Base-by-base conservation (phyloP, 805 yeast species). In the Yueomyces sinensis region DNA sequence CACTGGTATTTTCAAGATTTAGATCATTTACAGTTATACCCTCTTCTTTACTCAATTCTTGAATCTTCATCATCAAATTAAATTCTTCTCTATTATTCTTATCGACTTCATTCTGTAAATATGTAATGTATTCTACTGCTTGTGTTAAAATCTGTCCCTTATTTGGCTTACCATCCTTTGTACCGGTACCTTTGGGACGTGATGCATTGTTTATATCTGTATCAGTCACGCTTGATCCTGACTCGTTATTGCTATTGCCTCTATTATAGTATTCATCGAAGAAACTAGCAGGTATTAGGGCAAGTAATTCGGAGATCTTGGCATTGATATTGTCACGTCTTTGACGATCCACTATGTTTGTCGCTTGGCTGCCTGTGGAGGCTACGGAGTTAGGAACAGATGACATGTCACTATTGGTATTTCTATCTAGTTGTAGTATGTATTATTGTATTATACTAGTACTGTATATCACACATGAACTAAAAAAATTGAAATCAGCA, bases 141-240 rank as follows among this genome's bases (percentile, higher is more conserved):
- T 77, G 80, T 7, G 82, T 70, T 38, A 82, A 59, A 2, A 82
- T 79, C 50, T 80, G 89, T 2, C 93, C 93, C 56, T 82, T 82
- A 49, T 80, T 81, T 0, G 93, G 93, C 44, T 78, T 80, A 2
- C 89, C 91, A 46, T 80, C 89, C 42, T 76, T 79, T 1, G 89
- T 80, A 0, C 89, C 89, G 5, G 72, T 63, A 3, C 72, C 68
- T 42, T 65, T 67, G 1, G 39, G 33, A 30, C 42, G 49, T 13
- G 44, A 34, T 7, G 42, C 35, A 3, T 31, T 27, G 6, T 9
- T 11, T 22, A 22, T 7, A n/a, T n/a, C 15, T 13, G 13, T n/a
- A 9, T 9, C 14, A 9, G 13, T 11, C 15, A 25, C 13, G 14
- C 28, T 25, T 13, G 6, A 9, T 9, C 15, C 15, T 9, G 13